phyloP scores from a whole-genome alignment of 2,329 filamentous ascomycete species.

The Neurospora sp. region DNA sequence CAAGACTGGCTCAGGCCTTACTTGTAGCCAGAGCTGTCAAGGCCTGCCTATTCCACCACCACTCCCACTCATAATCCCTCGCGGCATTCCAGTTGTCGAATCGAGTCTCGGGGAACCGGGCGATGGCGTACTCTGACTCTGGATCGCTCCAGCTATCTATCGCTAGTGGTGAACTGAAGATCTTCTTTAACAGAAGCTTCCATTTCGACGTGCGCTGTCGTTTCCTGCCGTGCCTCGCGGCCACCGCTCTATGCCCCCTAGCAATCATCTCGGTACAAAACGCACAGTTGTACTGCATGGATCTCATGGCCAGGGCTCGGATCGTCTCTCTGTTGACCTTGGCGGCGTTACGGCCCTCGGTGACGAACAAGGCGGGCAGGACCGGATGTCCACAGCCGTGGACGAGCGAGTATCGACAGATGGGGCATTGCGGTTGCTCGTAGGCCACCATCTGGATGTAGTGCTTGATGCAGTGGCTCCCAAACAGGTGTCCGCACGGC shows the following conservation, averaged over 20 bases:
- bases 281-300: background rate
- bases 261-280: conserved; percentile 1
- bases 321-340: background rate
- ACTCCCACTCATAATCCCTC: conserved; percentile 16
- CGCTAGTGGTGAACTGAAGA: background rate
- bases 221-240: background rate
- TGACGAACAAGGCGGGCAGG: conserved; percentile 18
- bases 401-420: conserved; percentile 26
- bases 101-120: background rate
- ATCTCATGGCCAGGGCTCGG: background rate
- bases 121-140: background rate
- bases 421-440: conserved; percentile 27
- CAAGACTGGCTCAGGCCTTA: background rate
- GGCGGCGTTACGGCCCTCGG: conserved; percentile 1
- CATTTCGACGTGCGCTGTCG: background rate
- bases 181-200: conserved; percentile 2
- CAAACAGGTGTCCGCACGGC: conserved; percentile 34
- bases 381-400: conserved; percentile 25
- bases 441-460: conserved; percentile 30
- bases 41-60: conserved; percentile 16
- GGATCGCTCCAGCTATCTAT: background rate
- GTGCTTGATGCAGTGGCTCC: conserved; percentile 31
- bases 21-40: background rate
- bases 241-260: background rate
- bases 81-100: conserved; percentile 10